Base-by-base conservation (phyloP, 768 basidiomycete species). In the Pleurotus ostreatus region DNA sequence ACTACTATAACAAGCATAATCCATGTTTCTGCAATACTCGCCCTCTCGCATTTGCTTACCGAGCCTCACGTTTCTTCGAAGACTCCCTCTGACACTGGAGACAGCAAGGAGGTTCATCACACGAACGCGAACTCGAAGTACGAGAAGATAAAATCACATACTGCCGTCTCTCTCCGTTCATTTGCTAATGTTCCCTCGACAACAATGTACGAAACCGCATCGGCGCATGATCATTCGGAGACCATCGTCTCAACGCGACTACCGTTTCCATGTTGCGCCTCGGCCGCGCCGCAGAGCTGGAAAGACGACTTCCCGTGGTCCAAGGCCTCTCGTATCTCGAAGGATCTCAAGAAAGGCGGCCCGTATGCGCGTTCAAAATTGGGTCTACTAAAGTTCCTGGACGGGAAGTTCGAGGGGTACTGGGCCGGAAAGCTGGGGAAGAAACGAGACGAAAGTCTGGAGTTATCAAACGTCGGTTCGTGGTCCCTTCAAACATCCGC, bases 401-500 rank as follows among this genome's bases (percentile, higher is more conserved):
- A 65, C 51, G 69, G 71, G 25, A 60, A 68, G 43, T 70, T 69
- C 54, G 63, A 61, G 23, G 59, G 55, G 3, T 76, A 57, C 57
- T 63, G 70, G 49, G 53, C 44, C 7, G 65, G 66, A 1, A 63
- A 63, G 58, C 53, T 72, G 15, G 72, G 70, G 13, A 65, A 62
- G 59, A 73, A 74, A 60, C 64, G 76, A 22, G 58, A 55, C 4
- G 60, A 15, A 15, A 68, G 67, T 30, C 52, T 77, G 15, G 70
- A 71, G 57, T 49, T 77, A 9, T 76, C 75, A n/a, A 78, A 78
- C 60, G 49, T 72, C 12, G 75, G 75, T 18, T 37, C 38, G 3
- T 53, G 51, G 51, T 39, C 38, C 20, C 15, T 53, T 15, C n/a
- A 20, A n/a, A 8, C n/a, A n/a, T 2, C 41, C 13, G 11, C 8